These are phyloP conservation scores for Populus tomentosa DNA, from an alignment of 441 rosid species.

Conservation along the genomic window DNA sequence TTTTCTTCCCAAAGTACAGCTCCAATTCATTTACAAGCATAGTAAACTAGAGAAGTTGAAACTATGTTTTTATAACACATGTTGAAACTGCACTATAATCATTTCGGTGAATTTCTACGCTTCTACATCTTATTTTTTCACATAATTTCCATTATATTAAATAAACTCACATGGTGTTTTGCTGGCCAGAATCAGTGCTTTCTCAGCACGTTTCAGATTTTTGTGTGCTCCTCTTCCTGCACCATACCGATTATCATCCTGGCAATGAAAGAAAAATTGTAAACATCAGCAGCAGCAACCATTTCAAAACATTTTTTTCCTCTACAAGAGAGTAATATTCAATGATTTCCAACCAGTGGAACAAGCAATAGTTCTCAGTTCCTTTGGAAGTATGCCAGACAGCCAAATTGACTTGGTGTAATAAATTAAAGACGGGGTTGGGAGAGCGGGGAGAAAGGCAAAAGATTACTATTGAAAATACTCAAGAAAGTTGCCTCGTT, in stretches of 20 bases:
- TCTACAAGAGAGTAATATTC: neutral
- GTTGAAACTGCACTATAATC: neutral
- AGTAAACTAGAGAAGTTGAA: no score
- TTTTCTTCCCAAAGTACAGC: no score
- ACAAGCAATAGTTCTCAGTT: neutral
- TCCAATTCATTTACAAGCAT: no score
- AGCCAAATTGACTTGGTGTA: neutral
- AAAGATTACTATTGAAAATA: neutral
- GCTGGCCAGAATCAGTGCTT: constrained; percentile 71
- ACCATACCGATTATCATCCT: constrained; percentile 90
- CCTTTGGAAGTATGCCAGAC: neutral
- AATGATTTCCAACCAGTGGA: neutral
- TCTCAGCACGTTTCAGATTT: constrained; percentile 91
- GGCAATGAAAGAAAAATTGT: constrained; percentile 4
- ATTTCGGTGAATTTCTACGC: neutral
- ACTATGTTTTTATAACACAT: no score
- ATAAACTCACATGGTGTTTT: constrained; percentile 72
- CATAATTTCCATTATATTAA: neutral
- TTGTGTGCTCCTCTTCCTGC: constrained; percentile 95
- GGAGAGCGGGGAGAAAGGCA: neutral
- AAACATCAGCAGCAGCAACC: neutral
- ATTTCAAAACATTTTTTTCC: neutral
- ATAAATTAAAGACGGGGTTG: neutral
- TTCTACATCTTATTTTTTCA: neutral
- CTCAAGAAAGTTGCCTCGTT: neutral